phyloP scores from a whole-genome alignment of 2,329 filamentous ascomycete genomes.

The Aspergillus terreus region DNA sequence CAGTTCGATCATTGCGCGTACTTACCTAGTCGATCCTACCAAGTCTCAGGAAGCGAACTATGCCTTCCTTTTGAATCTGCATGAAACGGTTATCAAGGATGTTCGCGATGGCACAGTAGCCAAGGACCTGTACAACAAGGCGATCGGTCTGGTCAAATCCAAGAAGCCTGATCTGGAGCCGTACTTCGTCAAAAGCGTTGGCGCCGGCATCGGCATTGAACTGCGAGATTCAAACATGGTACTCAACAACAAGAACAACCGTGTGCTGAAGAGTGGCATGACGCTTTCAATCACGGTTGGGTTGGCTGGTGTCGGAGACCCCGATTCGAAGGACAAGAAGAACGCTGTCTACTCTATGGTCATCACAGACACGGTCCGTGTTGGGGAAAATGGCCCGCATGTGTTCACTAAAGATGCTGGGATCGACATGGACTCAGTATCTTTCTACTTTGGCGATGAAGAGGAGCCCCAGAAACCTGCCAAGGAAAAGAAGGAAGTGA shows the following conservation, averaged over 20 bases:
- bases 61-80: conserved; percentile 78
- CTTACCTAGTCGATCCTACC: conserved; percentile 94
- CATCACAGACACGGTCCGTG: conserved; percentile 88
- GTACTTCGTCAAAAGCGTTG: conserved; percentile 89
- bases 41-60: conserved; percentile 94
- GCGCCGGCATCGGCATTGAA: conserved; percentile 89
- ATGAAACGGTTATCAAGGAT: conserved; percentile 86
- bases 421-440: conserved; percentile 86
- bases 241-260: conserved; percentile 80
- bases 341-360: conserved; percentile 85
- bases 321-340: conserved; percentile 81
- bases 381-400: conserved; percentile 63
- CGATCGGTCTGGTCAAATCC: conserved; percentile 70
- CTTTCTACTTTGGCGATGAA: conserved; percentile 98
- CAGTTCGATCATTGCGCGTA: conserved; percentile 85
- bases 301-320: conserved; percentile 84
- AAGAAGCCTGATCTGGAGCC: conserved; percentile 96
- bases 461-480: conserved; percentile 75
- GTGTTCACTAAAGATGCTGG: conserved; percentile 93
- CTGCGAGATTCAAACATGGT: conserved; percentile 78
- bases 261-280: conserved; percentile 91
- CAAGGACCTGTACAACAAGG: conserved; percentile 91
- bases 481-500: conserved; percentile 76
- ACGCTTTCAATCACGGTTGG: conserved; percentile 88
- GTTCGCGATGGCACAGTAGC: conserved; percentile 79